Base-by-base conservation (phyloP, 805 yeast genomes). In the Yarrowia porcina region DNA sequence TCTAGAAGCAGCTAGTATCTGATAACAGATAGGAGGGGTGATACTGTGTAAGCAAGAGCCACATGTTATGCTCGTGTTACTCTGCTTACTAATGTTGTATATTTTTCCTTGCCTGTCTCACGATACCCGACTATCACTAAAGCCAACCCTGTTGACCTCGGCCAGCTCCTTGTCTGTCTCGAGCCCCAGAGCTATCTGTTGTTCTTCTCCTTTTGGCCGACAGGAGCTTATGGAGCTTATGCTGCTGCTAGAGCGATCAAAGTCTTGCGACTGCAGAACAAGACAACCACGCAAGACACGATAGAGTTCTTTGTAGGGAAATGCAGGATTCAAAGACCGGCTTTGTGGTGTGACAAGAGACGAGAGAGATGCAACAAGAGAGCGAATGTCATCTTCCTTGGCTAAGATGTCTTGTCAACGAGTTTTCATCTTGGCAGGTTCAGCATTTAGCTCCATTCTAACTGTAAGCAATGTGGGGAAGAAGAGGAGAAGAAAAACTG, bases 71-170 rank as follows among this genome's bases (percentile, higher is more conserved):
- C n/a, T n/a, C n/a, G n/a, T n/a, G n/a, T n/a, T n/a, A n/a, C n/a
- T n/a, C n/a, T n/a, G n/a, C n/a, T n/a, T n/a, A n/a, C 28, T 8
- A 21, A 6, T 25, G 9, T 44, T 18, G 8, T 15, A 17, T 44
- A 35, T 44, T 35, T 44, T 35, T 25, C 15, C 7, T 17, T 21
- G 12, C 20, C 27, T 44, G 47, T 20, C 49, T 44, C 33, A 17
- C 50, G n/a, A 44, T 27, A 44, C 35, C 50, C 33, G 50, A 17
- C 33, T 17, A 27, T 44, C 4, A 28, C 36, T 45, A 45, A 18
- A 28, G 36, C 36, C 52, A 45, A 45, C 52, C 52, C 52, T 45
- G 52, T 45, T 45, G 52, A 20, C 52, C 52, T 45, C 52, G 52
- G 52, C 52, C 52, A 45, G 49, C 33, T 44, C 50, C 36, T 45